These are phyloP conservation scores for Phytopythium boreale DNA, from an alignment of 352 stramenopile species.

Conservation along the genomic window DNA sequence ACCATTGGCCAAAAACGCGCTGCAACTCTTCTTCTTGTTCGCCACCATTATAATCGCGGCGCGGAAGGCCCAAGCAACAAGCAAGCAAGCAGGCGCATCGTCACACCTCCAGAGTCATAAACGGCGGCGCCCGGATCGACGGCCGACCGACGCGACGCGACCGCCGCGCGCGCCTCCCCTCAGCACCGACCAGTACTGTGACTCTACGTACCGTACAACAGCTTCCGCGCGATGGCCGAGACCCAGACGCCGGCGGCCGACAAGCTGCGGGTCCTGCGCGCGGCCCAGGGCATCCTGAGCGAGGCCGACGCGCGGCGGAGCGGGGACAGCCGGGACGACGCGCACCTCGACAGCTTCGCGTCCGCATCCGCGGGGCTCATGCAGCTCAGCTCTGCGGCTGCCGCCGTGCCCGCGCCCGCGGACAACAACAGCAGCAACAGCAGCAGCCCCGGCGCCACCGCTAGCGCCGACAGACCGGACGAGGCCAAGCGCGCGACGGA, in stretches of 20 bases:
- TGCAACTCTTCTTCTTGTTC: too few species aligned
- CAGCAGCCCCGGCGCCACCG: conserved; percentile 4
- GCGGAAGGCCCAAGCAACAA: background rate
- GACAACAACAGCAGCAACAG: background rate
- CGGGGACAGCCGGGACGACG: conserved; percentile 2
- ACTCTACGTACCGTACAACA: too few species aligned
- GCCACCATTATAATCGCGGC: background rate
- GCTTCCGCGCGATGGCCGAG: conserved; percentile 9
- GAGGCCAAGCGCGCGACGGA: conserved; percentile 14
- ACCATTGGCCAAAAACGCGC: background rate
- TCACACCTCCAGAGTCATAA: background rate
- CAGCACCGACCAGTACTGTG: background rate
- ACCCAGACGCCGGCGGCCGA: conserved; percentile 14
- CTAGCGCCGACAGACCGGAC: too few species aligned
- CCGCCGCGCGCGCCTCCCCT: too few species aligned
- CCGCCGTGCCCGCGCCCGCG: conserved; percentile 13
- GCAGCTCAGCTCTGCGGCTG: conserved; percentile 46
- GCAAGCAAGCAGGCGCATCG: background rate
- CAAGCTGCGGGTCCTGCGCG: conserved; percentile 19
- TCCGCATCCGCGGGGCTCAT: conserved; percentile 36
- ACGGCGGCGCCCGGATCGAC: background rate
- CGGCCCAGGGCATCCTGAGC: background rate
- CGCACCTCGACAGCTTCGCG: conserved; percentile 23
- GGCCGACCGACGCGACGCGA: background rate
- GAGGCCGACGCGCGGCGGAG: background rate